Conservation (phyloP, 2,329 filamentous ascomycete species). For the Fusarium torulosum region DNA sequence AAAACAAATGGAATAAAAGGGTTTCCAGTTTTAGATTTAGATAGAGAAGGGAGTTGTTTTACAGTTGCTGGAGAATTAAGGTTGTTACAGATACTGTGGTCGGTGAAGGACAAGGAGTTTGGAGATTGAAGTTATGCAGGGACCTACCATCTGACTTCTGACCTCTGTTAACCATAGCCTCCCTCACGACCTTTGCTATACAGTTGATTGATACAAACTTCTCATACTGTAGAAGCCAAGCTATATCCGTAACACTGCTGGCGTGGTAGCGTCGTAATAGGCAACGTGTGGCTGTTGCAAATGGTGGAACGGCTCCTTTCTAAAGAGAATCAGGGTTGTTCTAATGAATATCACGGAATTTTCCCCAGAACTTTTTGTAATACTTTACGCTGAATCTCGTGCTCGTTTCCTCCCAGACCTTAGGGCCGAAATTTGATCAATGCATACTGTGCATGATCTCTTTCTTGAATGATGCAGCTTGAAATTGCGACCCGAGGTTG, state of each 20-base stretch:
- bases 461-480: slow-evolving; percentile 32
- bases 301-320: slow-evolving; percentile 28
- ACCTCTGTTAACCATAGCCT: background rate
- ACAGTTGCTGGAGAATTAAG: background rate
- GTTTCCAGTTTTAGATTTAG: background rate
- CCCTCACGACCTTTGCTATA: slow-evolving; percentile 2
- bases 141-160: background rate
- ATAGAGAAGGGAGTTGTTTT: background rate
- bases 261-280: slow-evolving; percentile 29
- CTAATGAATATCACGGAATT: slow-evolving; percentile 13
- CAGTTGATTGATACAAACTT: background rate
- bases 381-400: slow-evolving; percentile 16
- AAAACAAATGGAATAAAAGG: background rate
- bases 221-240: slow-evolving; percentile 40
- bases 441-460: slow-evolving; percentile 45
- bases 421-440: slow-evolving; percentile 41
- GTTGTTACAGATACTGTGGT: background rate
- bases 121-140: slow-evolving; percentile 22
- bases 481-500: slow-evolving; percentile 40
- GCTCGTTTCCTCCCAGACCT: slow-evolving; percentile 23
- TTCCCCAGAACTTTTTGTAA: slow-evolving; percentile 17
- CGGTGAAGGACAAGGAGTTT: slow-evolving; percentile 10
- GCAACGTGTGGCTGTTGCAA: slow-evolving; percentile 27
- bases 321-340: background rate
- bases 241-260: slow-evolving; percentile 32